Evolutionary conservation across 257 asterid species (phyloP).

Genomic region (Lycium barbarum): DNA sequence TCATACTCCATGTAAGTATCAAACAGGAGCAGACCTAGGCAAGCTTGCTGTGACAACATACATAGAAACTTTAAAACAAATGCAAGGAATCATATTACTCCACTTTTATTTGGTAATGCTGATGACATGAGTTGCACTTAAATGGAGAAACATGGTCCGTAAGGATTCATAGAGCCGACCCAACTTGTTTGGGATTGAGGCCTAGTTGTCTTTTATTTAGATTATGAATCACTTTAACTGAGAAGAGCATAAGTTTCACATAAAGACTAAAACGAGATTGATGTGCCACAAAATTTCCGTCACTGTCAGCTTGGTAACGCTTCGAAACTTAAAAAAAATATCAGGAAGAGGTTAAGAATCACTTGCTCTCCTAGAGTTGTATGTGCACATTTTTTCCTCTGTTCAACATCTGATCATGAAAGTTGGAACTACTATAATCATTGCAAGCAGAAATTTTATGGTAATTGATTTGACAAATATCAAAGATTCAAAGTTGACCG

Average conservation of each 20-base stretch:
- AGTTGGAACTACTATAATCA: slow-evolving; percentile 4
- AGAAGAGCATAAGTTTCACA: neutral
- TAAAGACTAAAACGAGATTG: neutral
- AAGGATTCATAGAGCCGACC: too few species aligned
- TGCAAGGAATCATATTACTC: neutral
- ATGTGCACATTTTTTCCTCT: slow-evolving; percentile 21
- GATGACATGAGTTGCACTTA: too few species aligned
- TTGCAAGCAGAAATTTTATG: slow-evolving; percentile 1
- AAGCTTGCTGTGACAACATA: neutral
- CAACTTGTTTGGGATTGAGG: too few species aligned
- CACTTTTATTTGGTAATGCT: too few species aligned
- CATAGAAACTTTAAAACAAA: neutral
- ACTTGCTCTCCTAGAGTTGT: slow-evolving; percentile 7
- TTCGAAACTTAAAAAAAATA: neutral
- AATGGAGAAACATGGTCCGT: too few species aligned
- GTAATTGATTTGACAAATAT: neutral
- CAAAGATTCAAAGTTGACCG: neutral
- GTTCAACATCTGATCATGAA: neutral
- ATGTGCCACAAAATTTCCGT: neutral
- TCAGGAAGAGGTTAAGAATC: neutral
- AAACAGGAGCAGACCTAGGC: slow-evolving; percentile 10
- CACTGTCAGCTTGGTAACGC: neutral
- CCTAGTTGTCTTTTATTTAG: too few species aligned
- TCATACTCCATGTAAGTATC: neutral
- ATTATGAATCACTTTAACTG: neutral